Evolutionary conservation across 1,284 basidiomycete species (phyloP).

Genomic region (Agaricales sp.): DNA sequence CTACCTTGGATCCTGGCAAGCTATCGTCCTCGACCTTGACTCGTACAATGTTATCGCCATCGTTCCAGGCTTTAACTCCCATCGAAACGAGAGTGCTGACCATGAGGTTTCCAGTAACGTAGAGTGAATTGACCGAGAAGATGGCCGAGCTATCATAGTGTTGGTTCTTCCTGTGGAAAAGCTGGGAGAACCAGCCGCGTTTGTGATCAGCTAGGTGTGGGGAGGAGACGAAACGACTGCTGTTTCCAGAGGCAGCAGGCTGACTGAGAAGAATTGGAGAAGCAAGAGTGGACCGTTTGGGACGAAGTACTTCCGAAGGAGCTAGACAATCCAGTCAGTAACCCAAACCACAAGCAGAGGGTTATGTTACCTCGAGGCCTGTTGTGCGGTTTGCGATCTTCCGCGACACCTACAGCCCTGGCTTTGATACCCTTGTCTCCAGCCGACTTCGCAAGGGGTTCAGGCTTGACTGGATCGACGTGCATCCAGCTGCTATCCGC

Average conservation of each 20-base stretch:
- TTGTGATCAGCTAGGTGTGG: not conserved
- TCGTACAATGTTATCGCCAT: not conserved
- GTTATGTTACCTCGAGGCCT: too few relatives aligned
- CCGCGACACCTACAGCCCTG: too few relatives aligned
- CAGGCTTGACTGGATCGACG: not conserved
- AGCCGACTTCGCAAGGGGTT: too few relatives aligned
- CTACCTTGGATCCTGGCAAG: slow-evolving; percentile 20
- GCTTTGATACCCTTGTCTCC: too few relatives aligned
- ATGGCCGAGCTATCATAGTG: not conserved
- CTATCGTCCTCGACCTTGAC: slow-evolving; percentile 9
- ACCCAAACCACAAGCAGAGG: slow-evolving; percentile 16
- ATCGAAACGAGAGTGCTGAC: not conserved
- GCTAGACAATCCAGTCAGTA: slow-evolving; percentile 9
- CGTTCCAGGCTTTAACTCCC: not conserved
- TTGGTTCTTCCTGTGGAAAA: not conserved
- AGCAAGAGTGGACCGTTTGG: slow-evolving; percentile 27
- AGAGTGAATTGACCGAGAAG: not conserved
- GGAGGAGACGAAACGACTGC: not conserved
- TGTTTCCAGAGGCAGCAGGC: not conserved
- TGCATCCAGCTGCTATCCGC: slow-evolving; percentile 6
- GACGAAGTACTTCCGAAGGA: slow-evolving; percentile 12
- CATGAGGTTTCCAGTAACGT: not conserved
- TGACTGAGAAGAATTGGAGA: slow-evolving; percentile 24
- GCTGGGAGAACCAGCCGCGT: not conserved
- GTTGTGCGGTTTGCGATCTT: too few relatives aligned